Conservation (phyloP, 768 basidiomycete species). For the Pholiota molesta region DNA sequence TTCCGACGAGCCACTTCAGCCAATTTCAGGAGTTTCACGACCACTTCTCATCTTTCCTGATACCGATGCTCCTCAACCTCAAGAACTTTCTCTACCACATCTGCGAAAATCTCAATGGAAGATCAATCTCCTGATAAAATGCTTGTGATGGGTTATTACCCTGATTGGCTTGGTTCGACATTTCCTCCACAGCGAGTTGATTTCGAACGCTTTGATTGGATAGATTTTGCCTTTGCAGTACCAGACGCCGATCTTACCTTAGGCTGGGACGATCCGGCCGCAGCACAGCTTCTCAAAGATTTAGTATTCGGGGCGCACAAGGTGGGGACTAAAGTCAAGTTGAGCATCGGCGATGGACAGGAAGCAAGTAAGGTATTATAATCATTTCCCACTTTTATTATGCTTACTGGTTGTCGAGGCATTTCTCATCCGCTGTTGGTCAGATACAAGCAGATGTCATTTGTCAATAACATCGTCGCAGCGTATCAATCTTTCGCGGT, state of each 20-base stretch:
- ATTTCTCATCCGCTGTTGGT: slow-evolving; percentile 80
- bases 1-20: background rate
- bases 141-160: slow-evolving; percentile 79
- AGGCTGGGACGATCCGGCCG: slow-evolving; percentile 64
- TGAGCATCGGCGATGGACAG: slow-evolving; percentile 93
- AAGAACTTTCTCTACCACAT: background rate
- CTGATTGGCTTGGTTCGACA: slow-evolving; percentile 67
- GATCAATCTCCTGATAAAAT: background rate
- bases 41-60: background rate
- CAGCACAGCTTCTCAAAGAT: slow-evolving; percentile 54
- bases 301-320: slow-evolving; percentile 72
- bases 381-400: background rate
- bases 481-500: slow-evolving; percentile 60
- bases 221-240: slow-evolving; percentile 91
- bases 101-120: background rate
- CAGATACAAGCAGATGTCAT: slow-evolving; percentile 49
- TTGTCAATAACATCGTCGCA: slow-evolving; percentile 63
- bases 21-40: background rate
- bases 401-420: slow-evolving; percentile 38
- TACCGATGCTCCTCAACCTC: background rate
- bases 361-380: slow-evolving; percentile 62
- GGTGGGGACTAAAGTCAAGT: slow-evolving; percentile 64
- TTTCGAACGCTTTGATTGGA: slow-evolving; percentile 71
- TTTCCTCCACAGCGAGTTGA: slow-evolving; percentile 75
- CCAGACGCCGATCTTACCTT: slow-evolving; percentile 59